phyloP scores from a whole-genome alignment of 2,329 filamentous ascomycete species.

The Dendrostoma leiphaemia region DNA sequence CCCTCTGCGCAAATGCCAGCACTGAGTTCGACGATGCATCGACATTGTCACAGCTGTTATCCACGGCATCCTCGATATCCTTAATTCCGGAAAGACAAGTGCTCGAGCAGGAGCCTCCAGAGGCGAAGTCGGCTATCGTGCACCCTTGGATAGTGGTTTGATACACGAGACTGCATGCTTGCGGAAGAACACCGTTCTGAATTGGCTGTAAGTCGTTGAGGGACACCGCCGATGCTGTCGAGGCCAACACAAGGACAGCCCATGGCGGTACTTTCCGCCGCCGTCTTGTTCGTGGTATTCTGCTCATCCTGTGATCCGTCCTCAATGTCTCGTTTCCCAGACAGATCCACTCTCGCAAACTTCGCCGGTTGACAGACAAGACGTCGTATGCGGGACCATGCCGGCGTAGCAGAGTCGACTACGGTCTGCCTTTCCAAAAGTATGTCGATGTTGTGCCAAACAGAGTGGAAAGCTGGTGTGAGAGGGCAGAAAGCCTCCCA shows the following conservation, averaged over 20 bases:
- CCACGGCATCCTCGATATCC: conserved; percentile 72
- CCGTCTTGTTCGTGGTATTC: conserved; percentile 5
- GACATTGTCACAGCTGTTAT: conserved; percentile 70
- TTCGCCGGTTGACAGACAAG: background rate
- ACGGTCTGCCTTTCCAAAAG: too few relatives aligned
- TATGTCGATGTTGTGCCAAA: background rate
- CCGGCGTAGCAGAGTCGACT: background rate
- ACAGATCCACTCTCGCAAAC: background rate
- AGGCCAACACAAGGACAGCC: conserved; percentile 21
- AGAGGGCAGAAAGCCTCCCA: background rate
- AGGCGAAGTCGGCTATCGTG: conserved; percentile 32
- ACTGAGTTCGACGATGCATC: conserved; percentile 44
- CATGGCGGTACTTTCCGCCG: conserved; percentile 10
- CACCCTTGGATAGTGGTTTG: conserved; percentile 39
- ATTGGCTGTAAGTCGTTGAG: conserved; percentile 42
- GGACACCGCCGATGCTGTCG: conserved; percentile 28
- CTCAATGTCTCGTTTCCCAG: background rate
- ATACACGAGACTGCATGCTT: conserved; percentile 41
- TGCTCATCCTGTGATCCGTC: conserved; percentile 6
- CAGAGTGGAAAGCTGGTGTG: background rate
- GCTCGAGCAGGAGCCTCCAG: conserved; percentile 34
- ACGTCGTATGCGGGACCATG: background rate
- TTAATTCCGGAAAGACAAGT: conserved; percentile 57
- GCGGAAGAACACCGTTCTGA: conserved; percentile 32
- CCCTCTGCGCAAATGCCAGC: conserved; percentile 26